Conservation (phyloP, 1,284 basidiomycete genomes). For the Dichomitus squalens region DNA sequence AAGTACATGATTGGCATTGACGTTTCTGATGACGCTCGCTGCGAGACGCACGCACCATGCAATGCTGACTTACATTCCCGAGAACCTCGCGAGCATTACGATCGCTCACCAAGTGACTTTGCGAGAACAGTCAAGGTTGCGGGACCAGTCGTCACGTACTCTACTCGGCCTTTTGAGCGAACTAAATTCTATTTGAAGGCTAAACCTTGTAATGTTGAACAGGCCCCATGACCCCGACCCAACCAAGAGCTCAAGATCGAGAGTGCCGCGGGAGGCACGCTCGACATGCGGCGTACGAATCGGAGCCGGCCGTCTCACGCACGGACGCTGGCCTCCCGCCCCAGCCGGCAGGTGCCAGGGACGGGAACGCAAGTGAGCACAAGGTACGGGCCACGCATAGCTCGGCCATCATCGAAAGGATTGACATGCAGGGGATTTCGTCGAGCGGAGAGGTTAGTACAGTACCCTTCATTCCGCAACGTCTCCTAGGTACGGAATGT, state of each 20-base stretch:
- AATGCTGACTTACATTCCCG: not conserved
- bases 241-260: not conserved
- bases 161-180: too few species aligned
- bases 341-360: not conserved
- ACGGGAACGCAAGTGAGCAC: not conserved
- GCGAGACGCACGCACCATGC: too few species aligned
- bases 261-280: not conserved
- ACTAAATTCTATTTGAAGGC: not conserved
- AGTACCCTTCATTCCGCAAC: too few species aligned
- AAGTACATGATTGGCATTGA: too few species aligned
- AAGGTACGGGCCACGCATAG: not conserved
- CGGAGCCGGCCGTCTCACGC: not conserved
- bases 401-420: too few species aligned
- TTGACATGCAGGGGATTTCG: too few species aligned
- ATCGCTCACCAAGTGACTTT: not conserved
- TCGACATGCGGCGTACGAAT: not conserved
- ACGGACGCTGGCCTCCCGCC: too few species aligned
- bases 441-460: too few species aligned
- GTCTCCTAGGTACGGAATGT: too few species aligned
- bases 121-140: not conserved
- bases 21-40: too few species aligned
- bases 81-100: not conserved
- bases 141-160: not conserved
- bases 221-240: not conserved
- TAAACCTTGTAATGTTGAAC: not conserved